Base-by-base conservation (phyloP, 2,329 filamentous ascomycete genomes). In the Xylariaceae sp. region DNA sequence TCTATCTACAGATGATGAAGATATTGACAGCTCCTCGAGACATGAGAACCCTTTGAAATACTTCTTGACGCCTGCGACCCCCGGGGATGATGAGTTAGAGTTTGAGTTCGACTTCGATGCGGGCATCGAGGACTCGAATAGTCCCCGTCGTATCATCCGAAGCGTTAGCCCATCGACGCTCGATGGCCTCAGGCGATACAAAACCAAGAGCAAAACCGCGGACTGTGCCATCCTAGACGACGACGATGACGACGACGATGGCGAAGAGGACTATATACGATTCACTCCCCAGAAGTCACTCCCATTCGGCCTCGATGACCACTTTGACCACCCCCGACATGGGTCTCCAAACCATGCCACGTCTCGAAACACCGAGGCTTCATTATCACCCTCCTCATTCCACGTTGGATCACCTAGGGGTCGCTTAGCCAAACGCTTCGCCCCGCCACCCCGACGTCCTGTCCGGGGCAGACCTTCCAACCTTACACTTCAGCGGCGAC, bases 101-200 rank as follows among this genome's bases (percentile, higher is more conserved):
- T 76, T 80, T 68, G 80, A 82, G 62, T 77, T 79, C 60, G 71
- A 75, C 46, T 80, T 83, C 63, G 82, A 85, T 66, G 83, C 83
- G 33, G 82, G 83, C 53, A 86, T 86, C 67, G 82, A 85, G 66
- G 78, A 82, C 63, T 68, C 74, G 51, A 77, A 73, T 56, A 74
- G 75, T 3, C 78, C 79, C 3, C 69, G 72, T 24, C 76, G 78
- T 14, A 75, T 79, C 36, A 73, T 84, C 49, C 78, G 83, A 59
- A 84, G 79, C 62, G 78, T 86, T 57, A 85, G 82, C 66, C 83
- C 83, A 2, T 85, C 82, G 0, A 82, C 76, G 26, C 79, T 86
- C 28, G 79, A 78, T 21, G 80, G 81, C 3, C 78, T 83, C 14
- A 75, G 76, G 53, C 69, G 71, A 19, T 75, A 77, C 57, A 81